Percentiles rank a stretch among this genome's conserved stretches.
phyloP scores from a whole-genome alignment of 352 stramenopile species.

The Pythium grandisporangium region DNA sequence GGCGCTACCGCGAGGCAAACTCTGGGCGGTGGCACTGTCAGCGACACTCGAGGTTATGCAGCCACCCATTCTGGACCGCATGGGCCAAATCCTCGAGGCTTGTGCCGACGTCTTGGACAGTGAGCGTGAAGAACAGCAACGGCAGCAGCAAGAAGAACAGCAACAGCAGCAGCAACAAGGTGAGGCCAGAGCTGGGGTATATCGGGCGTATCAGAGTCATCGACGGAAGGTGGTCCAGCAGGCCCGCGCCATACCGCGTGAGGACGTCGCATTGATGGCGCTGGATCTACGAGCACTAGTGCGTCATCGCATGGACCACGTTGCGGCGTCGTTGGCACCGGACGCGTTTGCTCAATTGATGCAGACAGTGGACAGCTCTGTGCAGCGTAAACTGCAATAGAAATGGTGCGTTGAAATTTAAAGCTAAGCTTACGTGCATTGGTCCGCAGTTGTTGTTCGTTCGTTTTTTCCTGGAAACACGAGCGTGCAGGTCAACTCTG shows the following conservation, averaged over 20 bases:
- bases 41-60: slow-evolving; percentile 24
- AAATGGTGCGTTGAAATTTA: too few relatives aligned
- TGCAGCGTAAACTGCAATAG: slow-evolving; percentile 48
- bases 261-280: slow-evolving; percentile 25
- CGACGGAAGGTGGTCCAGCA: slow-evolving; percentile 13
- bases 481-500: too few relatives aligned
- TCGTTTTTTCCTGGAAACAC: too few relatives aligned
- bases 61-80: slow-evolving; percentile 32
- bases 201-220: slow-evolving; percentile 40
- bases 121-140: slow-evolving; percentile 21
- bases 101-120: slow-evolving; percentile 61
- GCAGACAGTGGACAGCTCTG: slow-evolving; percentile 44
- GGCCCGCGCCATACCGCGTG: slow-evolving; percentile 5
- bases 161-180: slow-evolving; percentile 26
- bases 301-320: slow-evolving; percentile 24
- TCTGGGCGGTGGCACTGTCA: slow-evolving; percentile 57
- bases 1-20: slow-evolving; percentile 41
- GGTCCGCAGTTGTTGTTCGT: too few relatives aligned
- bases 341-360: slow-evolving; percentile 39
- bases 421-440: too few relatives aligned
- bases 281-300: slow-evolving; percentile 39
- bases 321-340: slow-evolving; percentile 29
- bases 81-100: slow-evolving; percentile 60
- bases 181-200: slow-evolving; percentile 25
- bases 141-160: slow-evolving; percentile 5